phyloP scores from a whole-genome alignment of 441 rosid species.

The Erodium moschatum region DNA sequence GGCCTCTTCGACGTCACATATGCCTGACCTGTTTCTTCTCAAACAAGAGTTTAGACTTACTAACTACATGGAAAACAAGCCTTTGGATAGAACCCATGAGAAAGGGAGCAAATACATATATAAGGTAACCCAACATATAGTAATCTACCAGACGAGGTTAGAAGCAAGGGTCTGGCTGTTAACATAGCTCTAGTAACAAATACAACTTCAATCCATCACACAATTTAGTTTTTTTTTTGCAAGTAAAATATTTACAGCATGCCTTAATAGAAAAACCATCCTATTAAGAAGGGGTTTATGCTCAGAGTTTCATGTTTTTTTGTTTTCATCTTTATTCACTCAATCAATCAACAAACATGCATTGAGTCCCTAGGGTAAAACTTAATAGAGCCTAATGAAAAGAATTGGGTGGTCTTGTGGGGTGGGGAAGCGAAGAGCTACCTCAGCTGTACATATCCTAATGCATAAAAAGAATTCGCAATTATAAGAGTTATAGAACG shows the following conservation, averaged over 20 bases:
- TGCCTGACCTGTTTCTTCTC: conserved; percentile 56
- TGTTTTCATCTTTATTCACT: neutral
- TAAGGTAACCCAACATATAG: neutral
- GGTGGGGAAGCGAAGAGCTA: neutral
- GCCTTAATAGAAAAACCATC: neutral
- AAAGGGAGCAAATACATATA: neutral
- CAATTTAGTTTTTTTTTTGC: neutral
- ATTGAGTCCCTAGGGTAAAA: neutral
- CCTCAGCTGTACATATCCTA: neutral
- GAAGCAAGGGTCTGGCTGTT: neutral
- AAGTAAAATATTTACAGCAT: neutral
- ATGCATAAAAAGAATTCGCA: neutral
- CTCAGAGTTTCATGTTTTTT: neutral
- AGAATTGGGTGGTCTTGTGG: neutral
- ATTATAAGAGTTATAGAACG: neutral
- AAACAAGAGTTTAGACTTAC: conserved; percentile 19
- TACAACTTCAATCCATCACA: neutral
- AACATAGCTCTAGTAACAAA: neutral
- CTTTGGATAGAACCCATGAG: neutral
- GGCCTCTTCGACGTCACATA: conserved; percentile 67
- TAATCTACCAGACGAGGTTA: neutral
- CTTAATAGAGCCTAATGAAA: neutral
- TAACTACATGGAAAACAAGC: neutral
- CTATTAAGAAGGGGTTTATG: conserved; percentile 1
- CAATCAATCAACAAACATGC: neutral